Base-by-base conservation (phyloP, 1,284 basidiomycete species). In the Bjerkandera adusta region DNA sequence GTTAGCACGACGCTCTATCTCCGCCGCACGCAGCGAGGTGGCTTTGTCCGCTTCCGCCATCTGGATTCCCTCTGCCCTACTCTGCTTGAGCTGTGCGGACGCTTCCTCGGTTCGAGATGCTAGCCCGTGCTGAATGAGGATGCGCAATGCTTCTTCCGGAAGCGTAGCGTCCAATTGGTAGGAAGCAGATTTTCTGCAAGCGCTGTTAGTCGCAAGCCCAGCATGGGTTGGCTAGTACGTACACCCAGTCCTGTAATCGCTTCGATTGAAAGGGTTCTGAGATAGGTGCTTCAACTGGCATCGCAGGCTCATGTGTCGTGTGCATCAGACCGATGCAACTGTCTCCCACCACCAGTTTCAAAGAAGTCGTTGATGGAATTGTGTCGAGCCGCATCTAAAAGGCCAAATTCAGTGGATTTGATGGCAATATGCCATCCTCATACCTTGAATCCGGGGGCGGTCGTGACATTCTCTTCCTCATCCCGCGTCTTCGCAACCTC, bases 401-500 rank as follows among this genome's bases (percentile, higher is more conserved):
- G 8, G 48, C 38, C 4, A n/a, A n/a, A n/a, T n/a, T n/a, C n/a
- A n/a, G 10, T 22, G n/a, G n/a, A n/a, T n/a, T n/a, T n/a, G n/a
- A n/a, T n/a, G 25, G 27, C 8, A 30, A 30, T 30, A n/a, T 30
- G 8, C 27, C 8, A 30, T 8, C n/a, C 27, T 30, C 27, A n/a
- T 41, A 75, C 77, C 53, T 60, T 59, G 47, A 78, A 77, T 0
- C 75, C 79, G 1, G 61, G 55, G 3, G 65, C 63, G 0, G 63
- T 51, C 0, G 58, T 58, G 0, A 78, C 76, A 7, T 66, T 64
- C 49, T 83, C 80, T 43, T 80, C 77, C 50, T 83, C 77, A 47
- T 81, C 77, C 16, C 71, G 74, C 1, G 75, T 77, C 55, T 80
- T 76, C 0, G 70, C 63, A 0, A 83, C 81, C 48, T 78, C 72